Percentiles rank a stretch among this genome's conserved stretches.
Evolutionary conservation across 148 eudicot species (phyloP).

Genomic region (Nepenthes mirabilis): DNA sequence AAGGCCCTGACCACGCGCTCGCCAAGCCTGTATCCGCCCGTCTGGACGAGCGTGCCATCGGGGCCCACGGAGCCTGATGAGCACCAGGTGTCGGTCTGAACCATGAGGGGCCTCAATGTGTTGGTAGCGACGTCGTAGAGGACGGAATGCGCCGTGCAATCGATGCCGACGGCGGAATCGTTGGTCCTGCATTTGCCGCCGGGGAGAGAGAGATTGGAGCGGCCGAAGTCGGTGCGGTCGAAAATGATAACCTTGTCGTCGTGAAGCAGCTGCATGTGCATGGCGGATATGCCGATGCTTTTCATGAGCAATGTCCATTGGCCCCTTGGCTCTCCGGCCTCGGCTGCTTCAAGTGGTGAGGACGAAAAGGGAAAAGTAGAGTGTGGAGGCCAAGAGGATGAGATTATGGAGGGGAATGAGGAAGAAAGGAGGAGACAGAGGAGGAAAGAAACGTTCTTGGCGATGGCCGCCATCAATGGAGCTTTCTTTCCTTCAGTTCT

Average conservation of each 20-base stretch:
- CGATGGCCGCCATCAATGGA: too few species aligned
- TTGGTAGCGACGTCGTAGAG: conserved; percentile 52
- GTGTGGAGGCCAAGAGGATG: conserved; percentile 6
- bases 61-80: conserved; percentile 67
- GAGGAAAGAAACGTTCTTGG: neutral
- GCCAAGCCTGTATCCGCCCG: conserved; percentile 65
- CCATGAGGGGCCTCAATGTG: conserved; percentile 45
- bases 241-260: conserved; percentile 54
- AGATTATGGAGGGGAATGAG: neutral
- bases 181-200: conserved; percentile 18
- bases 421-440: conserved; percentile 1
- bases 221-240: conserved; percentile 79
- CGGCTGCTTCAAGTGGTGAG: neutral
- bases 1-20: conserved; percentile 50
- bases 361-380: neutral
- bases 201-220: conserved; percentile 55
- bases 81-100: conserved; percentile 62
- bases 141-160: conserved; percentile 73
- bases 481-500: too few species aligned
- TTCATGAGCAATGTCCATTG: conserved; percentile 35
- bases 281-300: conserved; percentile 68
- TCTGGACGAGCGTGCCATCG: conserved; percentile 53
- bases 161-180: conserved; percentile 15
- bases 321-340: conserved; percentile 9
- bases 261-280: conserved; percentile 88